Evolutionary conservation across 139 green algal species (phyloP).

Genomic region (Mychonastes homosphaera): DNA sequence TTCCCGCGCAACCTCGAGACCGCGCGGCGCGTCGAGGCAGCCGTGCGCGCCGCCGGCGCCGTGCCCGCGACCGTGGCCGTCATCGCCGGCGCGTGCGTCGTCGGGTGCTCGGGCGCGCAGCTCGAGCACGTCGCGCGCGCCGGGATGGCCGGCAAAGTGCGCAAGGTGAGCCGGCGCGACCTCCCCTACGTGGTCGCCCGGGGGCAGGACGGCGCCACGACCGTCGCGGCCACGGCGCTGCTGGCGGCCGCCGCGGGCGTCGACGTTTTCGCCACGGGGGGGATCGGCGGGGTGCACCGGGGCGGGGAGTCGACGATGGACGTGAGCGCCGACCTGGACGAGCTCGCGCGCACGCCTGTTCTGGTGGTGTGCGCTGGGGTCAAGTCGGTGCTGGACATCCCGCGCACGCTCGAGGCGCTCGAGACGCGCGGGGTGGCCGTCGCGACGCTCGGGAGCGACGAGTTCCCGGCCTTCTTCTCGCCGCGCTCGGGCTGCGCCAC

Average conservation of each 20-base stretch:
- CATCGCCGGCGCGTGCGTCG: constrained; percentile 53
- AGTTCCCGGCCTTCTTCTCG: constrained; percentile 97
- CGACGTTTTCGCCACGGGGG: constrained; percentile 53
- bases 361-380: constrained; percentile 88
- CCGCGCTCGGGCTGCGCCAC: constrained; percentile 53
- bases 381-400: constrained; percentile 96
- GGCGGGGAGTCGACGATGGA: constrained; percentile 77
- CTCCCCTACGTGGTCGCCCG: constrained; percentile 55
- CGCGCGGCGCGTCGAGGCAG: constrained; percentile 72
- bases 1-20: constrained; percentile 88
- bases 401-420: constrained; percentile 86
- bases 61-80: constrained; percentile 91
- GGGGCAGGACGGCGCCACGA: constrained; percentile 75
- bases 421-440: constrained; percentile 91
- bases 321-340: constrained; percentile 78
- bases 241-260: constrained; percentile 76
- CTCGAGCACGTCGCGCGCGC: constrained; percentile 49
- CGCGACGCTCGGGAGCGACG: constrained; percentile 55
- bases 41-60: constrained; percentile 60
- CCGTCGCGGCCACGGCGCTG: constrained; percentile 88
- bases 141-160: constrained; percentile 36
- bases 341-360: constrained; percentile 79
- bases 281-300: constrained; percentile 58
- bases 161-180: constrained; percentile 78
- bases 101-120: constrained; percentile 35